phyloP scores from a whole-genome alignment of 2,329 filamentous ascomycete species.

The Fusarium coffeatum region DNA sequence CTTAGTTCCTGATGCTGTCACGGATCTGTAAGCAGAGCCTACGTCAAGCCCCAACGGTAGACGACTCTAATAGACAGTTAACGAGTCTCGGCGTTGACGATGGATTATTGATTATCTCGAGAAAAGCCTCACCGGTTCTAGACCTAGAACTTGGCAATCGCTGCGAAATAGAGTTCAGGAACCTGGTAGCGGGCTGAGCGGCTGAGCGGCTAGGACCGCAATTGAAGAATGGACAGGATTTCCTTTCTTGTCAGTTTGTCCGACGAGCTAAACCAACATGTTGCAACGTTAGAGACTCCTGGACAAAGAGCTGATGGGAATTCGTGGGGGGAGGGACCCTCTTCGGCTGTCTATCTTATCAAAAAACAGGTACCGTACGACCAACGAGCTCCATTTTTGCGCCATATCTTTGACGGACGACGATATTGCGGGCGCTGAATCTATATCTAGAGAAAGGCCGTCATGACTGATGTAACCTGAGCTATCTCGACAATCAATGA shows the following conservation, averaged over 20 bases:
- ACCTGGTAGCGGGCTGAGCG: constrained; percentile 24
- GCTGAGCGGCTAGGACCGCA: constrained; percentile 32
- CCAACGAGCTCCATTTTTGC: constrained; percentile 17
- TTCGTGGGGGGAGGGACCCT: constrained; percentile 36
- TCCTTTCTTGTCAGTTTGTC: constrained; percentile 38
- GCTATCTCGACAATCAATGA: constrained; percentile 14
- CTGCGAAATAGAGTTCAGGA: constrained; percentile 33
- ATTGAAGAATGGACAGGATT: constrained; percentile 16
- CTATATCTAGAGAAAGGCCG: constrained; percentile 1
- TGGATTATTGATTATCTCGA: constrained; percentile 2
- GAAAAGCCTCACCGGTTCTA: constrained; percentile 29
- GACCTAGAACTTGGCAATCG: constrained; percentile 9
- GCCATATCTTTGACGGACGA: constrained; percentile 35
- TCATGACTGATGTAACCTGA: constrained; percentile 23
- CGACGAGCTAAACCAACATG: constrained; percentile 33
- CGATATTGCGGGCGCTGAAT: constrained; percentile 40
- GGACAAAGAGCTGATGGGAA: constrained; percentile 28
- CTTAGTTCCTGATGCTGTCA: constrained; percentile 32
- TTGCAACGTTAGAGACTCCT: constrained; percentile 16
- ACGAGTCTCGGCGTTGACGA: constrained; percentile 16
- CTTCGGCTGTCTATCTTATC: constrained; percentile 40
- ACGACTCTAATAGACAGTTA: not conserved
- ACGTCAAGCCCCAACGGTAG: constrained; percentile 13
- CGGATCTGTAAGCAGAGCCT: constrained; percentile 6
- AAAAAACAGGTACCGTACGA: constrained; percentile 21